These are phyloP conservation scores for Globisporangium apiculatum DNA, from an alignment of 352 stramenopile species.

Conservation along the genomic window DNA sequence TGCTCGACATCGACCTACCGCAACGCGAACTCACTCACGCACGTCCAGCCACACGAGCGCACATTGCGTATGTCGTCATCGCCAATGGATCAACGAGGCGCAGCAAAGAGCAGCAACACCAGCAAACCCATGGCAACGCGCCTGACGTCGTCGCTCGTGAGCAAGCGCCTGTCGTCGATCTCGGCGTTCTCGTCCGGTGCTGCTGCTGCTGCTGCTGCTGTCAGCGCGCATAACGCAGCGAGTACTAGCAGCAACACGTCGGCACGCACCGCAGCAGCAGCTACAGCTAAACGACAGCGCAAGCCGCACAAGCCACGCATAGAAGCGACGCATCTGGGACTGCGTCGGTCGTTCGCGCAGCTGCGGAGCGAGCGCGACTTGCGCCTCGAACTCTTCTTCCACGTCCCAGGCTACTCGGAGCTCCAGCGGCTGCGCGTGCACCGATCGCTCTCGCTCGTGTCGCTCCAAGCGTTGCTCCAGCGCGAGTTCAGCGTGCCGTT, in stretches of 20 bases:
- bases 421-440: constrained; percentile 33
- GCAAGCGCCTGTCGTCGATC: neutral
- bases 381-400: constrained; percentile 47
- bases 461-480: constrained; percentile 47
- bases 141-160: neutral
- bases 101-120: neutral
- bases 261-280: neutral
- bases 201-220: neutral
- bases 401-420: constrained; percentile 22
- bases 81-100: neutral
- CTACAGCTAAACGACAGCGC: neutral
- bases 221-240: neutral
- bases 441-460: constrained; percentile 38
- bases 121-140: neutral
- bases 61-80: neutral
- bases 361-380: constrained; percentile 19
- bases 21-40: neutral
- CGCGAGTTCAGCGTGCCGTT: constrained; percentile 50
- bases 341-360: constrained; percentile 18
- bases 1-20: too few relatives aligned
- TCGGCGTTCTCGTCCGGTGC: neutral
- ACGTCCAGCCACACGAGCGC: neutral
- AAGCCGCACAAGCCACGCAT: neutral
- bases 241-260: neutral
- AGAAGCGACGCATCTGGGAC: neutral